Percentiles rank a stretch among this genome's conserved stretches.
Conservation (phyloP, 208 protist genomes). For the Lotmaria passim region DNA sequence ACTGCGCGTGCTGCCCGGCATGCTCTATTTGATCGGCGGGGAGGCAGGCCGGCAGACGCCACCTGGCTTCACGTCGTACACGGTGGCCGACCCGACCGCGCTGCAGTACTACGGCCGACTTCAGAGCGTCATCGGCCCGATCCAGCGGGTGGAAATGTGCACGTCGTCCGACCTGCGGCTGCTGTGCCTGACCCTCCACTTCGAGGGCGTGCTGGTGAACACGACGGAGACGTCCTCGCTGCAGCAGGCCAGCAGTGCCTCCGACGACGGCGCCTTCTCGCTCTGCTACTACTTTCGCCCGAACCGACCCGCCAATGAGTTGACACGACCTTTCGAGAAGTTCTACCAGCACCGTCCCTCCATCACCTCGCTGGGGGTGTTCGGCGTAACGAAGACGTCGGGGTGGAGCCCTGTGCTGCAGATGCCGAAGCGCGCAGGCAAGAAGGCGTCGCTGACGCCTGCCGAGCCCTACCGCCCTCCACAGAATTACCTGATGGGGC, state of each 20-base stretch:
- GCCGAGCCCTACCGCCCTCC: constrained; percentile 69
- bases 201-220: constrained; percentile 37
- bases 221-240: constrained; percentile 46
- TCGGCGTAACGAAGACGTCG: constrained; percentile 11
- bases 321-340: constrained; percentile 76
- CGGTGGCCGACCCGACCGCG: constrained; percentile 59
- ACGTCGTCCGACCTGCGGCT: constrained; percentile 78
- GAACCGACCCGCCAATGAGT: constrained; percentile 78
- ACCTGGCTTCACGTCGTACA: constrained; percentile 52
- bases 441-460: constrained; percentile 41
- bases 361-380: constrained; percentile 23
- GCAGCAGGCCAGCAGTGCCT: constrained; percentile 19
- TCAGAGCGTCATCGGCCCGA: constrained; percentile 43
- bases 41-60: constrained; percentile 26
- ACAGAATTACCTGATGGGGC: constrained; percentile 86
- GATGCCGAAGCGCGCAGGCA: constrained; percentile 43
- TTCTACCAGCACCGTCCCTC: constrained; percentile 73
- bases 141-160: constrained; percentile 59
- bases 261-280: constrained; percentile 44
- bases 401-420: constrained; percentile 67
- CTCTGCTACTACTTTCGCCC: constrained; percentile 86
- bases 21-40: constrained; percentile 66
- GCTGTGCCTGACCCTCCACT: constrained; percentile 74
- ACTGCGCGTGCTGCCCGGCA: constrained; percentile 75
- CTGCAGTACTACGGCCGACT: constrained; percentile 87